These are phyloP conservation scores for Yamadazyma takamatsuzukensis DNA, from an alignment of 805 yeast genomes.

Conservation along the genomic window DNA sequence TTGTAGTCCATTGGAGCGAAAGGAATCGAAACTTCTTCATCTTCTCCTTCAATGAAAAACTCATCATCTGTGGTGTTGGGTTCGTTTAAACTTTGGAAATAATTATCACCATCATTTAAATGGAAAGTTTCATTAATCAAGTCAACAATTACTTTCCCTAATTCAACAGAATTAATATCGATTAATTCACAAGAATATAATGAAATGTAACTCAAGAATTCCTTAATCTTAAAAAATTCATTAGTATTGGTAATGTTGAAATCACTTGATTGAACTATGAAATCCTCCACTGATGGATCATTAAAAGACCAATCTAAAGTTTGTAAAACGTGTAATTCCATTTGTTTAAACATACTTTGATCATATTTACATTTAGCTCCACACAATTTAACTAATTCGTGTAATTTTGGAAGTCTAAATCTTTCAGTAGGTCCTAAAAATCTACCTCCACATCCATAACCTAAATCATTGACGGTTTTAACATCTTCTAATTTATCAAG, in stretches of 20 bases:
- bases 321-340: slow-evolving; percentile 47
- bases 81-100: slow-evolving; percentile 21
- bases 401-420: slow-evolving; percentile 67
- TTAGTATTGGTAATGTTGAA: slow-evolving; percentile 19
- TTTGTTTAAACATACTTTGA: slow-evolving; percentile 52
- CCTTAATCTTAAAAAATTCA: slow-evolving; percentile 46
- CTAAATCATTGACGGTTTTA: slow-evolving; percentile 34
- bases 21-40: background rate
- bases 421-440: slow-evolving; percentile 70
- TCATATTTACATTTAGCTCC: slow-evolving; percentile 56
- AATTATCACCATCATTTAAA: slow-evolving; percentile 16
- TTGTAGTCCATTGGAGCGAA: slow-evolving; percentile 11
- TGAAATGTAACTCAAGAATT: slow-evolving; percentile 46
- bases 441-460: slow-evolving; percentile 53
- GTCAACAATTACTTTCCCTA: slow-evolving; percentile 29
- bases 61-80: slow-evolving; percentile 7
- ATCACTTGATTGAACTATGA: slow-evolving; percentile 31
- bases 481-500: slow-evolving; percentile 19
- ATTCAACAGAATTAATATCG: slow-evolving; percentile 25
- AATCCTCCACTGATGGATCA: slow-evolving; percentile 52
- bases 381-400: slow-evolving; percentile 70
- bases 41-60: slow-evolving; percentile 9
- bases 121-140: slow-evolving; percentile 28
- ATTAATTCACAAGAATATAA: slow-evolving; percentile 46
- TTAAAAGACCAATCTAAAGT: slow-evolving; percentile 62